Evolutionary conservation across 192 early-diverging fungal species (phyloP).

Genomic region (Backusella morwellensis): DNA sequence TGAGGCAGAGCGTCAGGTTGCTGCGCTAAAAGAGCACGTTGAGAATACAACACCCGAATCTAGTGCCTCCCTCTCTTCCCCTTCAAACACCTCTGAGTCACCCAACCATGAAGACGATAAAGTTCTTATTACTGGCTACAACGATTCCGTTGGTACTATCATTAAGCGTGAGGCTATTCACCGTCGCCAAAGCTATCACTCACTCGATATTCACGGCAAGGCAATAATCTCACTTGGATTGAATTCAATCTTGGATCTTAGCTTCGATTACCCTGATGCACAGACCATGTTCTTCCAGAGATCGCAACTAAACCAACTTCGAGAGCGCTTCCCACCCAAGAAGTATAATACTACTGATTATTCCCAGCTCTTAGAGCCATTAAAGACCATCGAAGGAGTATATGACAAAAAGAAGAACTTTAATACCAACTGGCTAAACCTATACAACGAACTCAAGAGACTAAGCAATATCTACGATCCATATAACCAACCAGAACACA

Average conservation of each 20-base stretch:
- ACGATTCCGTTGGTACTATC: not conserved
- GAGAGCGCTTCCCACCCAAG: not conserved
- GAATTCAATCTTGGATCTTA: constrained; percentile 6
- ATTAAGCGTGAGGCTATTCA: not conserved
- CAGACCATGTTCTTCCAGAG: not conserved
- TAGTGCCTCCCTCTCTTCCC: not conserved
- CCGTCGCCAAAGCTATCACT: not conserved
- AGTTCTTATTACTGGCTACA: not conserved
- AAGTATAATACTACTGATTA: not conserved
- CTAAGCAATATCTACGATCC: not conserved
- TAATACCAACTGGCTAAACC: not conserved
- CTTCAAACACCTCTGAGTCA: not conserved
- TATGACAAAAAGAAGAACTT: not conserved
- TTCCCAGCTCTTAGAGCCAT: not conserved
- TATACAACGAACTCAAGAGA: not conserved
- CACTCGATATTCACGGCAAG: constrained; percentile 1
- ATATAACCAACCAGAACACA: not conserved
- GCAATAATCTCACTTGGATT: constrained; percentile 7
- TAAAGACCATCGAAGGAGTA: not conserved
- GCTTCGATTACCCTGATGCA: not conserved
- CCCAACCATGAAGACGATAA: not conserved
- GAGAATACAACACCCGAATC: not conserved
- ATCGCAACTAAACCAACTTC: not conserved
- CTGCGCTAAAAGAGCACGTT: not conserved
- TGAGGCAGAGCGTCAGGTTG: not conserved